Evolutionary conservation across 805 yeast species (phyloP).

Genomic region (Maudiozyma barnettii): DNA sequence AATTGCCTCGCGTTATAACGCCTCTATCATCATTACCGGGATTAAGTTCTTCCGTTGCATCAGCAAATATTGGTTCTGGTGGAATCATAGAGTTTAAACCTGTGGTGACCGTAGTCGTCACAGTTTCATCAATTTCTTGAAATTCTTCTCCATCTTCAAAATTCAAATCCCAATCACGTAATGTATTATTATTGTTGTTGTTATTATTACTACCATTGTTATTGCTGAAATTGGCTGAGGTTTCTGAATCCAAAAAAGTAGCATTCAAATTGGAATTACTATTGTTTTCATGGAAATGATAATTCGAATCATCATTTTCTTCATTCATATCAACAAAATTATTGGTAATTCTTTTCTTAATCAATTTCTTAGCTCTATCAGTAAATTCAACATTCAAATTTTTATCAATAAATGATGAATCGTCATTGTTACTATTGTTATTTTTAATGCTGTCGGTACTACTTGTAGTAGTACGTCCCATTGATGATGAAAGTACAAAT

Average conservation of each 20-base stretch:
- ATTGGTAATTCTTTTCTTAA: slow-evolving; percentile 67
- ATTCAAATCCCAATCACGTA: slow-evolving; percentile 4
- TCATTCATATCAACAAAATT: slow-evolving; percentile 37
- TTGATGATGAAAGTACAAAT: slow-evolving; percentile 22
- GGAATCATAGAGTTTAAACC: slow-evolving; percentile 18
- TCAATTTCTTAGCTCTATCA: slow-evolving; percentile 62
- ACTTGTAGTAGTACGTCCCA: slow-evolving; percentile 9
- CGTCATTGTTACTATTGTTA: slow-evolving; percentile 6
- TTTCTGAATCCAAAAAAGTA: slow-evolving; percentile 6
- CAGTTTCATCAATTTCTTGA: background rate
- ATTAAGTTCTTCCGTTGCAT: background rate
- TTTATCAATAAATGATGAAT: slow-evolving; percentile 44
- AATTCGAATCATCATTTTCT: slow-evolving; percentile 15
- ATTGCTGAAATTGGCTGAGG: background rate
- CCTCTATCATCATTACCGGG: no score
- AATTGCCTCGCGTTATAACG: background rate
- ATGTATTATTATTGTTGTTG: background rate
- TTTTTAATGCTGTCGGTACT: slow-evolving; percentile 11
- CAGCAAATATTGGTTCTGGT: slow-evolving; percentile 22
- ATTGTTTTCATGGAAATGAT: slow-evolving; percentile 8
- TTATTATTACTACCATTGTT: background rate
- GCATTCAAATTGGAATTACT: slow-evolving; percentile 6
- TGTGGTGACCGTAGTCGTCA: background rate
- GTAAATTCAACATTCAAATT: slow-evolving; percentile 66
- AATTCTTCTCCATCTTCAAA: slow-evolving; percentile 1